A percentile compares a stretch with the other conserved stretches of the same genome.
Evolutionary conservation across 768 basidiomycete genomes (phyloP).

Genomic region (Udeniomyces megalosporus): DNA sequence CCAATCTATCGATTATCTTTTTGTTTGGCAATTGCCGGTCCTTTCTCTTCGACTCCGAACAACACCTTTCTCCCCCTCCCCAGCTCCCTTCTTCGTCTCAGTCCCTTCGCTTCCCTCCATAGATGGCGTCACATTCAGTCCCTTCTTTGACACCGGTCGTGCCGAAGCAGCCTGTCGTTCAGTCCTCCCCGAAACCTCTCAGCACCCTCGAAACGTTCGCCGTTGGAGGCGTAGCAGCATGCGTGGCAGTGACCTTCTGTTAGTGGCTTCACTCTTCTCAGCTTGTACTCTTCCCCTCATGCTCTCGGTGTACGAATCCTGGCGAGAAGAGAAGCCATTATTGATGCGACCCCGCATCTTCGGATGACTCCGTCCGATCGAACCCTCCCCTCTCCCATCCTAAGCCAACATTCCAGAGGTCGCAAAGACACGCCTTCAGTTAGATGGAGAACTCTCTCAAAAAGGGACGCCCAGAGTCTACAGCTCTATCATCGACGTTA

Average conservation of each 20-base stretch:
- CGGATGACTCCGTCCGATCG: not conserved
- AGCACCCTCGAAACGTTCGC: conserved; percentile 67
- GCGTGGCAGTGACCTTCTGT: conserved; percentile 50
- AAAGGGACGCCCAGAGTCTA: conserved; percentile 51
- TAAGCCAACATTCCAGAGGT: conserved; percentile 35
- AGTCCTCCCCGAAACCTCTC: too few relatives aligned
- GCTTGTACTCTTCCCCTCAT: not conserved
- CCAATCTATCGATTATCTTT: too few relatives aligned
- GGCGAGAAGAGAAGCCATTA: not conserved
- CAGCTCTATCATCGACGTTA: conserved; percentile 69
- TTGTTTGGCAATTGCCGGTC: too few relatives aligned
- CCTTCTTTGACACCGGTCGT: too few relatives aligned
- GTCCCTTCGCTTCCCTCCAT: too few relatives aligned
- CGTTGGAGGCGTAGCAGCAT: conserved; percentile 81
- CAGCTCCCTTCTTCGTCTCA: too few relatives aligned
- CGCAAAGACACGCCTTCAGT: conserved; percentile 85
- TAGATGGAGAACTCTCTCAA: conserved; percentile 86
- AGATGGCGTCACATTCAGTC: too few relatives aligned
- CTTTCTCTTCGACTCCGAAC: too few relatives aligned
- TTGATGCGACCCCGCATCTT: not conserved
- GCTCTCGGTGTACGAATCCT: not conserved
- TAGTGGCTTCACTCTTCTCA: conserved; percentile 51
- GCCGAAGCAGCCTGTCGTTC: too few relatives aligned
- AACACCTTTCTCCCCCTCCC: too few relatives aligned
- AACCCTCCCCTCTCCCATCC: not conserved